These are phyloP conservation scores for Alternaria ventricosa DNA, from an alignment of 2,329 filamentous ascomycete genomes.

Conservation along the genomic window DNA sequence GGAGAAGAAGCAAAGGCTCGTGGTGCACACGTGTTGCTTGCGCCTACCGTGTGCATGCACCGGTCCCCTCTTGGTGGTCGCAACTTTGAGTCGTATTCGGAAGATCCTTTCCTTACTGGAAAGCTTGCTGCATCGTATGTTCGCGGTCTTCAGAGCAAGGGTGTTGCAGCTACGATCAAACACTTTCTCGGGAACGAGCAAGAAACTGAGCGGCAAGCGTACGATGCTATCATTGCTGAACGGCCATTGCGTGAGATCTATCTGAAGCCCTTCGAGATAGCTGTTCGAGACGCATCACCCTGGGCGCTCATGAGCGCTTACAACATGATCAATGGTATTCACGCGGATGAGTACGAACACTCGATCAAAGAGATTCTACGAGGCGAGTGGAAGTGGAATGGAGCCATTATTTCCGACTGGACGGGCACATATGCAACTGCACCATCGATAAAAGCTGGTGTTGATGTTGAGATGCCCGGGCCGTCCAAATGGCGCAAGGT, in stretches of 20 bases:
- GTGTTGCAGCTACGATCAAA: conserved; percentile 79
- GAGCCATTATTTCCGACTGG: conserved; percentile 54
- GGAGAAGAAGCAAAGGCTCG: conserved; percentile 75
- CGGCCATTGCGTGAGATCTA: conserved; percentile 73
- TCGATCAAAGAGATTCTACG: conserved; percentile 53
- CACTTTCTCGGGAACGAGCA: conserved; percentile 79
- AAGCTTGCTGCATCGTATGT: conserved; percentile 75
- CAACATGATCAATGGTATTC: conserved; percentile 69
- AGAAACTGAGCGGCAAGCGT: conserved; percentile 70
- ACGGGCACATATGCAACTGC: conserved; percentile 50
- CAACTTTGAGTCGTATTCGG: conserved; percentile 86
- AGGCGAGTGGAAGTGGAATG: conserved; percentile 52
- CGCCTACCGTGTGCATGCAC: conserved; percentile 82
- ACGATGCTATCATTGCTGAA: conserved; percentile 70
- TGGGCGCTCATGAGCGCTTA: conserved; percentile 75
- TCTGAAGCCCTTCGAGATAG: conserved; percentile 77
- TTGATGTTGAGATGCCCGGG: conserved; percentile 52
- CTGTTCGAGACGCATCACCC: conserved; percentile 69
- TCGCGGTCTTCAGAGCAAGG: conserved; percentile 74
- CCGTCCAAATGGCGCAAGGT: conserved; percentile 49
- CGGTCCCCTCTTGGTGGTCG: conserved; percentile 82
- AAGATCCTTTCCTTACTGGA: conserved; percentile 79
- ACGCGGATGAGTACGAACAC: conserved; percentile 48
- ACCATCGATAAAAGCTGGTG: conserved; percentile 48
- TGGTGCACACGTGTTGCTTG: conserved; percentile 75